Evolutionary conservation across 2,329 filamentous ascomycete species (phyloP).

Genomic region (Neonectria punicea): DNA sequence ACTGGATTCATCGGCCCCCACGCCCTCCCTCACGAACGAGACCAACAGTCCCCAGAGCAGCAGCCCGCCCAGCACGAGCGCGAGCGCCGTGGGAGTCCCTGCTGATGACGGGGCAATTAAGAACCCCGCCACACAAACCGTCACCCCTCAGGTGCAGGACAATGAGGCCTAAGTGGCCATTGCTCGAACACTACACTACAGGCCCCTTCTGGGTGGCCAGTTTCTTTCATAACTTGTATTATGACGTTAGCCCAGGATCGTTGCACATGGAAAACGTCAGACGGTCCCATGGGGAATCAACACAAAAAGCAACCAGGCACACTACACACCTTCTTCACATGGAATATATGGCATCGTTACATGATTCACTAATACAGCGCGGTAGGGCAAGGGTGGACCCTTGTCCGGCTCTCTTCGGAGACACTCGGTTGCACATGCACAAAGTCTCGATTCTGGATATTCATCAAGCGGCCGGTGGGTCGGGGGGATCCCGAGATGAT

Average conservation of each 20-base stretch:
- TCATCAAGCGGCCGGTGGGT: conserved; percentile 22
- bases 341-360: conserved; percentile 34
- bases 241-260: conserved; percentile 27
- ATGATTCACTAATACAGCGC: conserved; percentile 34
- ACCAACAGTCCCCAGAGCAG: conserved; percentile 76
- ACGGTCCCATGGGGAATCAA: conserved; percentile 19
- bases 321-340: conserved; percentile 30
- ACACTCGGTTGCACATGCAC: conserved; percentile 22
- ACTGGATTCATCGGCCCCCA: conserved; percentile 67
- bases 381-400: conserved; percentile 10
- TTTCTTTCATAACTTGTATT: conserved; percentile 30
- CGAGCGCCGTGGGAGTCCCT: conserved; percentile 60
- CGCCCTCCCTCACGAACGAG: conserved; percentile 74
- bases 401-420: conserved; percentile 14
- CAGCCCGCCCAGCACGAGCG: conserved; percentile 71
- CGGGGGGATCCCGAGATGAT: conserved; percentile 8
- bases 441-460: conserved; percentile 26
- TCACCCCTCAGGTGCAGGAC: conserved; percentile 42
- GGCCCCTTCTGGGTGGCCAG: conserved; percentile 6
- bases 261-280: conserved; percentile 10
- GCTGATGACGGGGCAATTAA: conserved; percentile 44
- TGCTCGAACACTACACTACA: neutral
- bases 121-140: conserved; percentile 25
- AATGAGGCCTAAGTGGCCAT: conserved; percentile 43
- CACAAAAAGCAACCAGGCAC: conserved; percentile 24